Base-by-base conservation (phyloP, 257 asterid genomes). In the Leptodermis oblonga region DNA sequence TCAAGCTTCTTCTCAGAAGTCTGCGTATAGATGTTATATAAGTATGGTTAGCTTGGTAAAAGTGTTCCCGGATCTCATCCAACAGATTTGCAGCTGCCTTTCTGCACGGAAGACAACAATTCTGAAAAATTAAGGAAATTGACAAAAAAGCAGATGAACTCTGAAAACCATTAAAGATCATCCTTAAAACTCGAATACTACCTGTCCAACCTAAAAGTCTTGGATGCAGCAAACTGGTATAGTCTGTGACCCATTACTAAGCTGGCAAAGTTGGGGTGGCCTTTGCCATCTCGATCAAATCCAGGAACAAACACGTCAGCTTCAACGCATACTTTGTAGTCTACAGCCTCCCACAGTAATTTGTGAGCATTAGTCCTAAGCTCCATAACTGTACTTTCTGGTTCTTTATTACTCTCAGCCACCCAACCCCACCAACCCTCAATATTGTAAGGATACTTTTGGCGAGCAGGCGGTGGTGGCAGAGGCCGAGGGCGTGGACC, bases 381-480 rank as follows among this genome's bases (percentile, higher is more conserved):
- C 84, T 93, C 99, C 81, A 83, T 84, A 22, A 93, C 95, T 0
- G 97, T 93, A 68, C 96, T 91, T 71, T 90, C 99, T 0, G 99
- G 97, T 78, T 93, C 99, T 5, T 87, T 86, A 70, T 93, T 97
- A 30, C 97, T 90, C 88, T 93, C 97, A 5, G 99, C 96, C 60
- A 93, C 99, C 99, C 96, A 93, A 63, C 99, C 99, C 99, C 96
- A 93, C 99, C 99, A 93, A 4, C 99, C 99, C 76, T 93, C 97
- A 20, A 93, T 82, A 68, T 93, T 88, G 82, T 93, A 93, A 34
- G 95, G 90, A 55, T 87, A 81, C 78, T 89, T 88, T 9, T 84
- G 82, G 66, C 97, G 84, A 15, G 93, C 79, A 0, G 99, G 97
- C 6, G 99, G 99, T 7, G 99, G 99, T 30, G 99, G 95, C 69